Evolutionary conservation across 345 rosid genomes (phyloP).

Genomic region (Anacardium occidentale): DNA sequence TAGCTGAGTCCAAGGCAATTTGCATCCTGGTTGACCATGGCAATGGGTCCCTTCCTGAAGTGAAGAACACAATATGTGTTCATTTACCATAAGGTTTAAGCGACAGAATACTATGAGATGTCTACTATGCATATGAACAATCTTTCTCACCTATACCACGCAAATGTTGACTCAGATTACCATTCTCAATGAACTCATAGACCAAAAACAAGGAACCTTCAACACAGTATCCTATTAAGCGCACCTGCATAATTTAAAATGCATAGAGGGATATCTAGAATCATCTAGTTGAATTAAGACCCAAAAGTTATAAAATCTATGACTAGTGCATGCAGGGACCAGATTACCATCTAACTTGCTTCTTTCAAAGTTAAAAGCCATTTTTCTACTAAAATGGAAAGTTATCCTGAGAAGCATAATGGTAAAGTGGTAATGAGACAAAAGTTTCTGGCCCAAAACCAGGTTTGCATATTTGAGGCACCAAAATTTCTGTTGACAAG

Average conservation of each 20-base stretch:
- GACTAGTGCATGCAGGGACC: not conserved
- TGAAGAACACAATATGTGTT: conserved; percentile 15
- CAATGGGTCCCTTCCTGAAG: conserved; percentile 64
- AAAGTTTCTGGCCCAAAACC: not conserved
- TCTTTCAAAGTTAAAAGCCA: not conserved
- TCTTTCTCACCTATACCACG: conserved; percentile 62
- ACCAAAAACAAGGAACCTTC: conserved; percentile 88
- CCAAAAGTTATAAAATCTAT: not conserved
- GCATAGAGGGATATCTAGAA: conserved; percentile 2
- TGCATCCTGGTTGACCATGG: conserved; percentile 85
- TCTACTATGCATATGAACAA: not conserved
- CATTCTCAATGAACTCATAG: conserved; percentile 86
- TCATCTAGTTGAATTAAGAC: not conserved
- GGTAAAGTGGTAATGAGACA: conserved; percentile 20
- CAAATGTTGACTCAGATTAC: conserved; percentile 87
- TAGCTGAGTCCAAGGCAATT: conserved; percentile 91
- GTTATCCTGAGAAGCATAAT: conserved; percentile 32
- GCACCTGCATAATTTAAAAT: conserved; percentile 50
- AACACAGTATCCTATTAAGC: conserved; percentile 87
- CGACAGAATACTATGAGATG: no score
- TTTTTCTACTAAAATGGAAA: conserved; percentile 24
- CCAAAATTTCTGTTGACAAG: not conserved
- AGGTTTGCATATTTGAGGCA: not conserved
- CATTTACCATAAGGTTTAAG: not conserved
- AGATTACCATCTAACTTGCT: not conserved